Base-by-base conservation (phyloP, 2,329 filamentous ascomycete species). In the Metarhizium album region DNA sequence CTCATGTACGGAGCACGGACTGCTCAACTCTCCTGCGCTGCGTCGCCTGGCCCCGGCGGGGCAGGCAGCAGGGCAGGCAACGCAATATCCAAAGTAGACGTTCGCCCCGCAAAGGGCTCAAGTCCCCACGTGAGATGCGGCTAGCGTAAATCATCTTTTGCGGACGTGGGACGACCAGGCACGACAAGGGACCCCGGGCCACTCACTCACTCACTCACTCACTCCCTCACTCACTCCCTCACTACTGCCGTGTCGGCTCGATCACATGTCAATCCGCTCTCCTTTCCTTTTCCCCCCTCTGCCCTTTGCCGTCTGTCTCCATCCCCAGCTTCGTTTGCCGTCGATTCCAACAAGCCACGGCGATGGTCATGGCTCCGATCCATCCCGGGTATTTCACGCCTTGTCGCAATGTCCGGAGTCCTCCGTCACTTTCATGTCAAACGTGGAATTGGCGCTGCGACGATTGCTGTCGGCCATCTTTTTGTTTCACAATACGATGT, bases 211-310 rank as follows among this genome's bases (percentile, higher is more conserved):
- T n/a, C n/a, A n/a, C n/a, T n/a, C n/a, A n/a, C n/a, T n/a, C n/a
- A n/a, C n/a, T n/a, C n/a, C n/a, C n/a, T n/a, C n/a, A n/a, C n/a
- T n/a, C n/a, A n/a, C n/a, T n/a, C n/a, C n/a, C n/a, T 29, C 27
- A 2, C 27, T 29, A 29, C 13, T 18, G 8, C 24, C 24, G 22
- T 18, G 16, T 20, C 42, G 27, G 40, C 14, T 45, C n/a, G 45
- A 45, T 51, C 50, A 48, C 50, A 51, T 48, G 50, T 38, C 45
- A 51, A 27, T 40, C 42, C 43, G 24, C 7, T 16, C 37, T 40
- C 2, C 18, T 18, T 16, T 40, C 11, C 11, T 8, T 13, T 9
- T 29, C 27, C 7, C 27, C 27, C 9, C 5, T 37, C 4, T 14
- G n/a, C 7, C n/a, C 18, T 42, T 11, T 22, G 8, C n/a, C n/a